phyloP scores from a whole-genome alignment of 163 green algal genomes.

The Prototheca cutis region DNA sequence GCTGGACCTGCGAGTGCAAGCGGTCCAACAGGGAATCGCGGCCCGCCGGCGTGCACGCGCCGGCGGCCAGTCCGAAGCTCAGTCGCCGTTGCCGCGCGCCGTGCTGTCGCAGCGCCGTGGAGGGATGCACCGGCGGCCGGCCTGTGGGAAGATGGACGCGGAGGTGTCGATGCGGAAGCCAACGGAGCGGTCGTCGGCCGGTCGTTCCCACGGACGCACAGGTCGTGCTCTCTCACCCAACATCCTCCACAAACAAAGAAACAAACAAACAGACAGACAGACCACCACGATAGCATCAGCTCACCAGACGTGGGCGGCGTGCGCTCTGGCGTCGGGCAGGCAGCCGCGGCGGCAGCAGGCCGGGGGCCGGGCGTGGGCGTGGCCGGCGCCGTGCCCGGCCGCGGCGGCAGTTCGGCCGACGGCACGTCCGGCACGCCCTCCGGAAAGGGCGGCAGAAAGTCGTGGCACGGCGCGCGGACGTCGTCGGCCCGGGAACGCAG shows the following conservation, averaged over 20 bases:
- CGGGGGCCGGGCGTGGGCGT: neutral
- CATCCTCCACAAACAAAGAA: no score
- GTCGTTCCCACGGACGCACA: no score
- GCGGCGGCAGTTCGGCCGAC: conserved; percentile 9
- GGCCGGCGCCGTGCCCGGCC: conserved; percentile 1
- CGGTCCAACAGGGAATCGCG: neutral
- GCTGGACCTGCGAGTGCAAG: neutral
- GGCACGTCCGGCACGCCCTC: conserved; percentile 22
- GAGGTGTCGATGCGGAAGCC: no score
- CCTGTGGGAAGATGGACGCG: neutral
- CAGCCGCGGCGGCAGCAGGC: neutral
- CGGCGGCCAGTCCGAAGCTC: conserved; percentile 3
- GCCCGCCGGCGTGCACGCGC: no score
- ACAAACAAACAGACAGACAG: neutral
- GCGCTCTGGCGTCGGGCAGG: neutral
- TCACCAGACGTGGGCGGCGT: neutral
- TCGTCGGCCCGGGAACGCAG: neutral
- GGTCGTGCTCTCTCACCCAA: no score
- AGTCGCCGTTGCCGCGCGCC: neutral
- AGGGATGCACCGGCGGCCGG: conserved; percentile 4
- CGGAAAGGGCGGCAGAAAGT: conserved; percentile 16
- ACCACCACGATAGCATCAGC: no score
- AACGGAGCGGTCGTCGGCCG: no score
- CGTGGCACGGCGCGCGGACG: neutral
- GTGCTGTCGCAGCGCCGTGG: neutral